Conservation (phyloP, 2,329 filamentous ascomycete species). For the Didymella pomorum region DNA sequence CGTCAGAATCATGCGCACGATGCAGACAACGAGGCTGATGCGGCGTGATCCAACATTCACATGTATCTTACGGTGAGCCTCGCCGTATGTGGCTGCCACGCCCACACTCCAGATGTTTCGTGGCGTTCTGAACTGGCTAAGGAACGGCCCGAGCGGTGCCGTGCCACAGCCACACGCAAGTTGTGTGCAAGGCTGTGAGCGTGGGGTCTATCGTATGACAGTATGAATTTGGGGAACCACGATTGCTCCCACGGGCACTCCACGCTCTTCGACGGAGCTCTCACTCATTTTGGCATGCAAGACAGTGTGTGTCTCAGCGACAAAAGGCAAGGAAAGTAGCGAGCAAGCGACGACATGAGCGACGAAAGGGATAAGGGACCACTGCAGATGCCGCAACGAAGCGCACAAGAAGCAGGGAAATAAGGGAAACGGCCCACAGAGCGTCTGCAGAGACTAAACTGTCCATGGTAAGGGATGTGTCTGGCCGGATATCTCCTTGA, state of each 20-base stretch:
- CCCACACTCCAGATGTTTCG: slow-evolving; percentile 8
- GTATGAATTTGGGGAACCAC: background rate
- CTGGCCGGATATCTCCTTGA: background rate
- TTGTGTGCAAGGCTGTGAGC: background rate
- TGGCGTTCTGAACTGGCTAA: slow-evolving; percentile 3
- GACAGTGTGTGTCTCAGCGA: background rate
- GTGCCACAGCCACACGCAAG: slow-evolving; percentile 11
- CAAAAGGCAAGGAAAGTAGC: background rate
- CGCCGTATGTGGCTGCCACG: background rate
- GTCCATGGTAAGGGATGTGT: background rate
- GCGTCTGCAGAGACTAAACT: background rate
- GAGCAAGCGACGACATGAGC: background rate
- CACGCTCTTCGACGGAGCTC: too few species aligned
- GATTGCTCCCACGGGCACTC: too few species aligned
- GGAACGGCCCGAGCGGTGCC: slow-evolving; percentile 9
- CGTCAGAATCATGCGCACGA: background rate
- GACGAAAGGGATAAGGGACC: too few species aligned
- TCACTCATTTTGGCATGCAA: too few species aligned
- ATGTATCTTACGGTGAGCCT: background rate
- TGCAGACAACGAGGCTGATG: slow-evolving; percentile 18
- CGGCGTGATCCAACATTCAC: slow-evolving; percentile 13
- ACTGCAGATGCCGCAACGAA: background rate
- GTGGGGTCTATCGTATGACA: background rate
- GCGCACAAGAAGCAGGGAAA: background rate
- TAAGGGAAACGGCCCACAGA: background rate